Evolutionary conservation across 148 eudicot species (phyloP).

Genomic region (Cornus florida): DNA sequence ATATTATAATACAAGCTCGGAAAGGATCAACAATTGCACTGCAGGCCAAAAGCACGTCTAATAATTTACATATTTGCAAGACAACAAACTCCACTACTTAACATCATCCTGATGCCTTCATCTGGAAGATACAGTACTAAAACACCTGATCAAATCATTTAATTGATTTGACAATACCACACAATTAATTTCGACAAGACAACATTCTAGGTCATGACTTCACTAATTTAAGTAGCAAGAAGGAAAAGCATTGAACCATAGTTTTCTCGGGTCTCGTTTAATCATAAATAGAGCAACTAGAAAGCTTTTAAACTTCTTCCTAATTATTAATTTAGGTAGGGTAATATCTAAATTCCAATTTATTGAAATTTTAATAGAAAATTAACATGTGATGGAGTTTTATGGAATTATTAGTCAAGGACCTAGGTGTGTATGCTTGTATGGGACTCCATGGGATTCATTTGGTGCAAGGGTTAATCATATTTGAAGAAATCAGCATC

Average conservation of each 20-base stretch:
- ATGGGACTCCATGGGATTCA: no score
- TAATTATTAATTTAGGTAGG: background rate
- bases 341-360: background rate
- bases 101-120: background rate
- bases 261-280: background rate
- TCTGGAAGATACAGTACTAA: background rate
- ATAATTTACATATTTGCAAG: background rate
- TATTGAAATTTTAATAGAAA: background rate
- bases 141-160: background rate
- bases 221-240: background rate
- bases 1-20: constrained; percentile 35
- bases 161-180: no score
- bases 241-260: background rate
- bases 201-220: background rate
- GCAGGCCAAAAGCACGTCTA: background rate
- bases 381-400: no score
- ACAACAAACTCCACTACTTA: background rate
- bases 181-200: background rate
- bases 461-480: no score
- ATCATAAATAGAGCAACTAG: background rate
- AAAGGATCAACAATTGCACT: constrained; percentile 26
- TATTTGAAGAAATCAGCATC: no score
- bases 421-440: no score
- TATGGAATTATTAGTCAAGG: no score
- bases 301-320: background rate